phyloP scores from a whole-genome alignment of 164 flowering plant genomes.

The Cinnamomum micranthum region DNA sequence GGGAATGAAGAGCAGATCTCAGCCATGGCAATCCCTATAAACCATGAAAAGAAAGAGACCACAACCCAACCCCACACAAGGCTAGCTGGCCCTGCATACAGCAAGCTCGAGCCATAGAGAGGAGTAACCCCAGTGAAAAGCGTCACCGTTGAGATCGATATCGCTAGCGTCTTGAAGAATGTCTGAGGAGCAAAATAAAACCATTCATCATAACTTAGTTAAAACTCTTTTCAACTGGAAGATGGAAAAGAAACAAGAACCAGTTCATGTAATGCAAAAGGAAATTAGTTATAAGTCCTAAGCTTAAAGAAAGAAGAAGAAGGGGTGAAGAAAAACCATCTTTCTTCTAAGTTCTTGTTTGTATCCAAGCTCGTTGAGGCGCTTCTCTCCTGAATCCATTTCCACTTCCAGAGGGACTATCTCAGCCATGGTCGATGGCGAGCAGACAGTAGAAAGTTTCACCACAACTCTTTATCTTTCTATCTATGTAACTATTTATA shows the following conservation, averaged over 20 bases:
- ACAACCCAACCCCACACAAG: slow-evolving; percentile 75
- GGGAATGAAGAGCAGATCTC: slow-evolving; percentile 82
- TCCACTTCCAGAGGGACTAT: neutral
- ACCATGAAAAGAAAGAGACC: slow-evolving; percentile 70
- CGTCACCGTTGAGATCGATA: slow-evolving; percentile 58
- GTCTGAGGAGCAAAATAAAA: slow-evolving; percentile 28
- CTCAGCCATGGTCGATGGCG: neutral
- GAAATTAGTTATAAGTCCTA: neutral
- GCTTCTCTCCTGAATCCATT: slow-evolving; percentile 68
- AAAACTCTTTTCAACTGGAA: neutral
- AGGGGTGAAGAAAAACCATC: slow-evolving; percentile 33
- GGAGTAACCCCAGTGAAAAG: slow-evolving; percentile 69
- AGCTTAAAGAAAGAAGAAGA: neutral
- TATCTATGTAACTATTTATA: neutral
- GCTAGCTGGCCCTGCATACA: slow-evolving; percentile 61
- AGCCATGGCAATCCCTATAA: slow-evolving; percentile 74
- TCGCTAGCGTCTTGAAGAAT: slow-evolving; percentile 60
- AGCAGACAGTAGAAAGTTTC: neutral
- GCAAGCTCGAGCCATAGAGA: slow-evolving; percentile 59
- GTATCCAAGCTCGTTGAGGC: slow-evolving; percentile 72
- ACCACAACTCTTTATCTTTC: neutral
- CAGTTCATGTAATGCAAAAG: neutral
- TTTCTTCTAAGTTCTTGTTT: slow-evolving; percentile 74
- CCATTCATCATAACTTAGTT: neutral
- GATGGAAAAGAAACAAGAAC: neutral